Evolutionary conservation across 352 stramenopile genomes (phyloP).

Genomic region (Pythium guiyangense): DNA sequence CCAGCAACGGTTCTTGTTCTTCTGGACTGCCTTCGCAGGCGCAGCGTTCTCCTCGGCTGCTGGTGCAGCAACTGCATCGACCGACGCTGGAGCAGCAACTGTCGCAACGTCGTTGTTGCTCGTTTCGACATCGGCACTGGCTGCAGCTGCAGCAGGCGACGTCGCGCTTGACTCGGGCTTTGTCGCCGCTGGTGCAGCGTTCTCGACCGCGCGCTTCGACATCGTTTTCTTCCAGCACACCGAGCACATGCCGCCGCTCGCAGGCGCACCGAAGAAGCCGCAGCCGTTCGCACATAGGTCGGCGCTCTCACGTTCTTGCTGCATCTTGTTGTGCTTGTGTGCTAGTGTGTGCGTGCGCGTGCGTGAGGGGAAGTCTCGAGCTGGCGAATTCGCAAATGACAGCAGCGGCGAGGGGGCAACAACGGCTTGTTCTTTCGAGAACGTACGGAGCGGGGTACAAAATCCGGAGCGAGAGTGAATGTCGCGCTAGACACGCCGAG

Average conservation of each 20-base stretch:
- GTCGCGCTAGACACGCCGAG: too few species aligned
- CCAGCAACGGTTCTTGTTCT: constrained; percentile 90
- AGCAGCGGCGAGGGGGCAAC: background rate
- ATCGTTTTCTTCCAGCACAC: constrained; percentile 86
- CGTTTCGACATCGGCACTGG: too few species aligned
- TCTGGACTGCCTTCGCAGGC: constrained; percentile 62
- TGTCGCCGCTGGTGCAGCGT: constrained; percentile 11
- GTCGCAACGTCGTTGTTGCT: constrained; percentile 2
- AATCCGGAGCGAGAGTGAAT: too few species aligned
- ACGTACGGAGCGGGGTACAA: background rate
- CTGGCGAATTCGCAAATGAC: constrained; percentile 4
- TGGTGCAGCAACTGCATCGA: constrained; percentile 4
- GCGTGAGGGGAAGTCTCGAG: too few species aligned
- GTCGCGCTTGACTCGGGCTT: too few species aligned
- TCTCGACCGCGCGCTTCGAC: constrained; percentile 62
- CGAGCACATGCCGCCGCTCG: constrained; percentile 76
- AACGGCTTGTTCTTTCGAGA: constrained; percentile 5
- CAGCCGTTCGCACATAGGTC: constrained; percentile 71
- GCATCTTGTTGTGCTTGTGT: constrained; percentile 31
- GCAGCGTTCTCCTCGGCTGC: constrained; percentile 21
- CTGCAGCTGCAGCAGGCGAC: too few species aligned
- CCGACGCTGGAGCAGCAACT: background rate
- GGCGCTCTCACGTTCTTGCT: constrained; percentile 77
- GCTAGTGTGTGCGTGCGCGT: background rate
- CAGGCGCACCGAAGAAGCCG: constrained; percentile 73